Base-by-base conservation (phyloP, 2,329 filamentous ascomycete species). In the Mariannaea elegans region DNA sequence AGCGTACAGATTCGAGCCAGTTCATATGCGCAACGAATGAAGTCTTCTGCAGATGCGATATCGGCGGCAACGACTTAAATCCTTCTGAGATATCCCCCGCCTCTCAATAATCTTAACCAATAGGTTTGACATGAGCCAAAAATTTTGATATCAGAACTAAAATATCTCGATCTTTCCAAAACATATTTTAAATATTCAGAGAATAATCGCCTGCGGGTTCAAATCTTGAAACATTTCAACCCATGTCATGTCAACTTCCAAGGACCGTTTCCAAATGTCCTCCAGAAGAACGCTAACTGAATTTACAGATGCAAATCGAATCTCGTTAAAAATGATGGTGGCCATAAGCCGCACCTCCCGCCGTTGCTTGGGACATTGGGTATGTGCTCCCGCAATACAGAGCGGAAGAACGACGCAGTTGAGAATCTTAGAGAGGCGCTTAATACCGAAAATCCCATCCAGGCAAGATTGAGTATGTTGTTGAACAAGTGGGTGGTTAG, bases 351-450 rank as follows among this genome's bases (percentile, higher is more conserved):
- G 53, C 0, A 74, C 65, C 0, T 54, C 59, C 0, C 46, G 41
- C 27, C 75, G 70, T 14, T 77, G 73, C 13, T 71, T 66, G 0
- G 63, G 56, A 0, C 65, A 65, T 39, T 72, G 61, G 0, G 73
- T 72, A 45, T 79, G 77, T 0, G 76, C 73, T 0, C 76, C 76
- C 2, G 76, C 73, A 7, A 78, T 69, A 5, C 73, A 76, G 0
- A 79, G 64, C 1, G 77, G 77, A 6, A 79, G 73, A 0, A 79
- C 69, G 13, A 76, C 71, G 21, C 77, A 79, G 56, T 79, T 75
- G 14, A 77, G 71, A 4, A 76, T 71, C 24, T 78, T 78, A 0
- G 75, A 72, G 0, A 73, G 71, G 2, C 74, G 68, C 21, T 69
- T 67, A 4, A 74, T 73, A 10, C 77, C 76, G 4, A 74, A 72